Base-by-base conservation (phyloP, 2,329 filamentous ascomycete genomes). In the Helicocarpus griseus region DNA sequence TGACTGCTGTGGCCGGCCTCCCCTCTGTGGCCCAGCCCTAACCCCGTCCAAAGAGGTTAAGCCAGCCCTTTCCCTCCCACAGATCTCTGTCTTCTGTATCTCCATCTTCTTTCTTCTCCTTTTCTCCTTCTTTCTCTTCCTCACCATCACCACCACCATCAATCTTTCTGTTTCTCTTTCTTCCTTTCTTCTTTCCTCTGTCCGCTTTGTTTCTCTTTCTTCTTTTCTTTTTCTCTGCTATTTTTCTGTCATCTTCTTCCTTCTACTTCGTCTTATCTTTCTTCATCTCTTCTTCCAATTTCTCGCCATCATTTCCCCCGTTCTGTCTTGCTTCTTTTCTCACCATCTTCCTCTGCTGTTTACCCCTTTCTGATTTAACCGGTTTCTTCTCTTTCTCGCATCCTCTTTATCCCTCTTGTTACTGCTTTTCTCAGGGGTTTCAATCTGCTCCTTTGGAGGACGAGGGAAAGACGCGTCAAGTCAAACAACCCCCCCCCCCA, bases 171-270 rank as follows among this genome's bases (percentile, higher is more conserved):
- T n/a, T 19, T 29, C 31, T 46, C 47, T 31, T 48, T 48, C 40
- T 19, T 21, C 44, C 33, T 46, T 45, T 53, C 26, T 39, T n/a
- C 7, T n/a, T n/a, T 1, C n/a, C 14, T 11, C 19, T 45, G 22
- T 55, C 35, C 28, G 38, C 35, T 33, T 47, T 17, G n/a, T 48
- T 45, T 56, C 55, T 49, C 52, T 46, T 35, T 58, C 50, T 55
- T 59, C 39, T 45, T 64, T 54, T 53, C 35, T 35, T 53, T 56
- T 53, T 55, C 51, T 49, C 51, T 35, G 26, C 38, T 35, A 48
- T 50, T 46, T 35, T 52, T 52, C 41, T 24, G 49, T 46, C 53
- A 67, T 66, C 60, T 65, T 55, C 61, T 57, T 48, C 58, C 62
- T 63, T 48, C 29, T 48, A 47, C 49, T 35, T n/a, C n/a, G 46